Percentiles rank a stretch among this genome's conserved stretches.
Conservation (phyloP, 352 stramenopile genomes). For the Pythium phragmiticola region DNA sequence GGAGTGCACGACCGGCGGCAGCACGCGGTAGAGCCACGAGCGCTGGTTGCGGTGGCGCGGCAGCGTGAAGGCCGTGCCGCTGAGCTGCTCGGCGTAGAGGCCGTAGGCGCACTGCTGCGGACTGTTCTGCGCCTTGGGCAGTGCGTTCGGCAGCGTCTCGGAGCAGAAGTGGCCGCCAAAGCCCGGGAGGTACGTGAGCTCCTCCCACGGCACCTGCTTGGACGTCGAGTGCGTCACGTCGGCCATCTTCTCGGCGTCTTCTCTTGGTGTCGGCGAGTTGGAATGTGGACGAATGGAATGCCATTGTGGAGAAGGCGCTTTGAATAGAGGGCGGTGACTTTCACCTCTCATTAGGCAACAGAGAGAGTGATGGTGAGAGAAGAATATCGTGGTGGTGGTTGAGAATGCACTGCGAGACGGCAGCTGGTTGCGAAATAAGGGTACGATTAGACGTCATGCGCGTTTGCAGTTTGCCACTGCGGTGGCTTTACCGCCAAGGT, state of each 20-base stretch:
- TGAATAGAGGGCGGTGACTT: constrained; percentile 8
- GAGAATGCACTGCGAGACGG: neutral
- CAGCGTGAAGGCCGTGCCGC: constrained; percentile 95
- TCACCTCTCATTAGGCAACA: constrained; percentile 4
- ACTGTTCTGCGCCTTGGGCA: constrained; percentile 94
- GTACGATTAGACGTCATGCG: constrained; percentile 27
- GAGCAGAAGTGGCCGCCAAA: constrained; percentile 95
- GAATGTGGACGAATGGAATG: constrained; percentile 12
- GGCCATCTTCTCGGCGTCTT: neutral
- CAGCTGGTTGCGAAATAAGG: constrained; percentile 13
- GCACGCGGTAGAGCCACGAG: constrained; percentile 93
- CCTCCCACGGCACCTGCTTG: constrained; percentile 41
- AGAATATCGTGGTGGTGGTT: neutral
- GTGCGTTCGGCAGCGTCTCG: constrained; percentile 84
- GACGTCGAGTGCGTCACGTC: constrained; percentile 27
- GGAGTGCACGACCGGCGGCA: constrained; percentile 83
- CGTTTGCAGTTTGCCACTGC: neutral
- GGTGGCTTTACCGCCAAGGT: constrained; percentile 18
- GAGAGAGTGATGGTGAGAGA: neutral
- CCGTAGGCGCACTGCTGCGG: constrained; percentile 92
- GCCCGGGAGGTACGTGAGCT: constrained; percentile 85
- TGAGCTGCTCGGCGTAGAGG: constrained; percentile 95
- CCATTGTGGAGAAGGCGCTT: neutral
- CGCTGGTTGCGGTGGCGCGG: constrained; percentile 87
- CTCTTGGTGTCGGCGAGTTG: neutral